Percentiles rank a stretch among this genome's conserved stretches.
These are phyloP conservation scores for Ogataea chonburiensis DNA, from an alignment of 805 yeast species.

Conservation along the genomic window DNA sequence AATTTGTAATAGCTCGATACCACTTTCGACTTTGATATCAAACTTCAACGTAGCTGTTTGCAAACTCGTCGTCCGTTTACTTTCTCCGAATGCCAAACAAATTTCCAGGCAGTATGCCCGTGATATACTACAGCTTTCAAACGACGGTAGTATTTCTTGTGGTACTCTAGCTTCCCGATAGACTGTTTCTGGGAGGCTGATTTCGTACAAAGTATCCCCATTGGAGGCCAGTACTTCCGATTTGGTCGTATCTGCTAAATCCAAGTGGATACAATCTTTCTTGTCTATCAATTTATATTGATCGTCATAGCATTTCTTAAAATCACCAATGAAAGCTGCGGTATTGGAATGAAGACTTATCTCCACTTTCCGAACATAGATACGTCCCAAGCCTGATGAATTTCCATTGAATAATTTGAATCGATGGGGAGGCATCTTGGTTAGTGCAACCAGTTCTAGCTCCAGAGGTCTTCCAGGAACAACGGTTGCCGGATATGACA, in stretches of 20 bases:
- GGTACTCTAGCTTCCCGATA: slow-evolving; percentile 46
- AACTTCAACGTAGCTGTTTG: slow-evolving; percentile 17
- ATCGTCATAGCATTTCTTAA: slow-evolving; percentile 22
- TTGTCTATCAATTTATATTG: slow-evolving; percentile 9
- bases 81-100: slow-evolving; percentile 31
- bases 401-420: slow-evolving; percentile 39
- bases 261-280: slow-evolving; percentile 29
- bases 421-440: slow-evolving; percentile 21
- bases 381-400: slow-evolving; percentile 46
- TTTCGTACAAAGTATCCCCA: slow-evolving; percentile 34
- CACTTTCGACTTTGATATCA: slow-evolving; percentile 23
- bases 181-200: slow-evolving; percentile 43
- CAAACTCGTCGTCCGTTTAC: slow-evolving; percentile 9
- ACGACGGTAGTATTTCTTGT: slow-evolving; percentile 49
- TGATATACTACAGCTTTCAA: slow-evolving; percentile 53
- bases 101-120: slow-evolving; percentile 43
- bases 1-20: slow-evolving; percentile 20
- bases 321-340: slow-evolving; percentile 20
- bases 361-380: slow-evolving; percentile 42
- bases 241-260: slow-evolving; percentile 36
- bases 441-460: slow-evolving; percentile 25
- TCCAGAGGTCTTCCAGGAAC: slow-evolving; percentile 40
- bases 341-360: slow-evolving; percentile 34
- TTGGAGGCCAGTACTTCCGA: slow-evolving; percentile 21
- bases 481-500: slow-evolving; percentile 46